Percentiles rank a stretch among this genome's conserved stretches.
phyloP scores from a whole-genome alignment of 371 early-diverging fungal species.

The Dinochytrium kinnereticum region DNA sequence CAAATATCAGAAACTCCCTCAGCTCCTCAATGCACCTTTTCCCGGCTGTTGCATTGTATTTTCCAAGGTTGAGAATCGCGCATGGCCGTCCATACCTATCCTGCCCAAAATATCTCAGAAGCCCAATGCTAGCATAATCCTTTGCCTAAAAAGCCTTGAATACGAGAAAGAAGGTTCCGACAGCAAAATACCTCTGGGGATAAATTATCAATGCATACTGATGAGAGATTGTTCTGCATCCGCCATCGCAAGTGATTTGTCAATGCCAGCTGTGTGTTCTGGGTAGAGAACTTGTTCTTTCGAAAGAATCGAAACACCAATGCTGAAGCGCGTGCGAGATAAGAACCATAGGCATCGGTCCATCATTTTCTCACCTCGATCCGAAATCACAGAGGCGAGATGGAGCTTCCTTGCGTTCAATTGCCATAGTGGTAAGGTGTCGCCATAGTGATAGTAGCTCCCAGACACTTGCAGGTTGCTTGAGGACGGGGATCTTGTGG shows the following conservation, averaged over 20 bases:
- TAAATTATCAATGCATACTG: not conserved
- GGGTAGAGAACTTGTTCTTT: constrained; percentile 10
- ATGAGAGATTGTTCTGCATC: not conserved
- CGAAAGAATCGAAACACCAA: constrained; percentile 17
- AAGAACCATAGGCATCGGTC: too few species aligned
- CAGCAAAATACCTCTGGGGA: constrained; percentile 4
- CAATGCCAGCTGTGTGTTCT: not conserved
- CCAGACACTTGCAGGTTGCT: too few species aligned
- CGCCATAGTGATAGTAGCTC: constrained; percentile 1
- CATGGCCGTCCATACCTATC: constrained; percentile 44
- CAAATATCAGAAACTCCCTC: constrained; percentile 35
- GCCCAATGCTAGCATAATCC: constrained; percentile 19
- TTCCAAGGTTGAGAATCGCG: constrained; percentile 33
- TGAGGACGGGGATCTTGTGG: not conserved
- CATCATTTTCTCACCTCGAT: constrained; percentile 16
- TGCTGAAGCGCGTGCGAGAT: too few species aligned
- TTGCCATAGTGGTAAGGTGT: not conserved
- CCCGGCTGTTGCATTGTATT: constrained; percentile 24
- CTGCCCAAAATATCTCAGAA: constrained; percentile 22
- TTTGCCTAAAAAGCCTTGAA: constrained; percentile 16
- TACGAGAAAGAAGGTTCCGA: not conserved
- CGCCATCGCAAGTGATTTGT: constrained; percentile 10
- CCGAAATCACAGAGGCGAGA: constrained; percentile 8
- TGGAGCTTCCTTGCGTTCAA: constrained; percentile 15
- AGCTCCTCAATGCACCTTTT: constrained; percentile 35